These are phyloP conservation scores for Starmerella apis DNA, from an alignment of 805 yeast species.

Conservation along the genomic window DNA sequence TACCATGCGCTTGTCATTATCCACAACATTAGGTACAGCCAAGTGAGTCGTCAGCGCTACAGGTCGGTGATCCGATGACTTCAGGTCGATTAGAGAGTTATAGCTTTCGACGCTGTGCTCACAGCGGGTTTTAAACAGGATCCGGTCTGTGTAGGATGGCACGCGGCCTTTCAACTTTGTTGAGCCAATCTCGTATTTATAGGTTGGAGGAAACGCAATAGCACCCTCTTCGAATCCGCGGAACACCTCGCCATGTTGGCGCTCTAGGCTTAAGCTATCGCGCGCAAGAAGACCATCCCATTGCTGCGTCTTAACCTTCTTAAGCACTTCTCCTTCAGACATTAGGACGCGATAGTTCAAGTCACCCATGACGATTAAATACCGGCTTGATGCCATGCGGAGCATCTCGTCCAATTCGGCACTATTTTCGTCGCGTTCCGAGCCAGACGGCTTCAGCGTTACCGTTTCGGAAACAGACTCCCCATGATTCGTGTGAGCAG, in stretches of 20 bases:
- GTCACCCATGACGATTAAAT: slow-evolving; percentile 42
- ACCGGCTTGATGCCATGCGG: slow-evolving; percentile 3
- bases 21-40: slow-evolving; percentile 30
- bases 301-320: slow-evolving; percentile 29
- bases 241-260: slow-evolving; percentile 33
- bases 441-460: background rate
- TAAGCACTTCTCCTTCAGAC: slow-evolving; percentile 28
- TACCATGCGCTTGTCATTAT: slow-evolving; percentile 32
- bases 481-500: background rate
- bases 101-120: slow-evolving; percentile 24
- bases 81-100: slow-evolving; percentile 26
- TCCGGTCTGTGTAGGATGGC: slow-evolving; percentile 54
- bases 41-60: slow-evolving; percentile 36
- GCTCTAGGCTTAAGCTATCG: slow-evolving; percentile 39
- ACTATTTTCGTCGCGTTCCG: background rate
- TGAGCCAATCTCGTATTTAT: slow-evolving; percentile 35
- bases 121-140: slow-evolving; percentile 34
- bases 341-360: slow-evolving; percentile 47
- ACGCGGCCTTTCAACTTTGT: slow-evolving; percentile 30
- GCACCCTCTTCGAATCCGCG: slow-evolving; percentile 40
- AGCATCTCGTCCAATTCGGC: slow-evolving; percentile 4
- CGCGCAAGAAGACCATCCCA: slow-evolving; percentile 33
- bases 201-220: slow-evolving; percentile 46
- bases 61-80: slow-evolving; percentile 48
- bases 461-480: background rate